Percentiles rank a stretch among this genome's conserved stretches.
phyloP scores from a whole-genome alignment of 1,284 basidiomycete species.

The Trichosporon asahii region DNA sequence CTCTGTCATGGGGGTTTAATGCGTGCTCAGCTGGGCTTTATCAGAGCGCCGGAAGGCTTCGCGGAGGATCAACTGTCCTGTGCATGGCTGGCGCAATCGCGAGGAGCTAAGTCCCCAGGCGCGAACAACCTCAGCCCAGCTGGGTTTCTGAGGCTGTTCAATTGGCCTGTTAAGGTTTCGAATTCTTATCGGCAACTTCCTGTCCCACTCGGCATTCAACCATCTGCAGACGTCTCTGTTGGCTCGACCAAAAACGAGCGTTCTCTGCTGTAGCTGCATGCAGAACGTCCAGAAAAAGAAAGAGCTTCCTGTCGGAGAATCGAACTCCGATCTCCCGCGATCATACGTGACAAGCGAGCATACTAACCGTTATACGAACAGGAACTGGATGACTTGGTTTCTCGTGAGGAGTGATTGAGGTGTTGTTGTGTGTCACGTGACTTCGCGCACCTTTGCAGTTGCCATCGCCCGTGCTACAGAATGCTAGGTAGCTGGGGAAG shows the following conservation, averaged over 20 bases:
- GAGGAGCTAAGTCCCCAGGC: too few relatives aligned
- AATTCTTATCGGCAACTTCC: background rate
- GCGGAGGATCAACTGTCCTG: too few relatives aligned
- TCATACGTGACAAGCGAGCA: constrained; percentile 4
- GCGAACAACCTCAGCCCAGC: too few relatives aligned
- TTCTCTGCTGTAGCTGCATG: background rate
- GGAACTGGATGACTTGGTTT: background rate
- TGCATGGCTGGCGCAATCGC: too few relatives aligned
- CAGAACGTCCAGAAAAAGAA: background rate
- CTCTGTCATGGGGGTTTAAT: too few relatives aligned
- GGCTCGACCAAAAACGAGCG: background rate
- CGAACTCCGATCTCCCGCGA: background rate
- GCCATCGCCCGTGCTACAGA: too few relatives aligned
- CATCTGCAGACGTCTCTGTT: background rate
- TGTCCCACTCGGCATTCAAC: background rate
- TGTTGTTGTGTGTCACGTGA: too few relatives aligned
- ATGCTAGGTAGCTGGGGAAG: too few relatives aligned
- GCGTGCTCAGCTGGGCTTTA: too few relatives aligned
- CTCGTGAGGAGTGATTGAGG: too few relatives aligned
- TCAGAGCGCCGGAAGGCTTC: too few relatives aligned
- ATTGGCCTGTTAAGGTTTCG: background rate
- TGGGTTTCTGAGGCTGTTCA: background rate
- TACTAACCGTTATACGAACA: background rate
- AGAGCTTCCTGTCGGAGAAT: constrained; percentile 3
- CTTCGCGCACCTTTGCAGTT: too few relatives aligned